Evolutionary conservation across 148 eudicot genomes (phyloP), one percentile per base, ranked within the genome.

Genomic region (Vaccinium myrtillus): DNA sequence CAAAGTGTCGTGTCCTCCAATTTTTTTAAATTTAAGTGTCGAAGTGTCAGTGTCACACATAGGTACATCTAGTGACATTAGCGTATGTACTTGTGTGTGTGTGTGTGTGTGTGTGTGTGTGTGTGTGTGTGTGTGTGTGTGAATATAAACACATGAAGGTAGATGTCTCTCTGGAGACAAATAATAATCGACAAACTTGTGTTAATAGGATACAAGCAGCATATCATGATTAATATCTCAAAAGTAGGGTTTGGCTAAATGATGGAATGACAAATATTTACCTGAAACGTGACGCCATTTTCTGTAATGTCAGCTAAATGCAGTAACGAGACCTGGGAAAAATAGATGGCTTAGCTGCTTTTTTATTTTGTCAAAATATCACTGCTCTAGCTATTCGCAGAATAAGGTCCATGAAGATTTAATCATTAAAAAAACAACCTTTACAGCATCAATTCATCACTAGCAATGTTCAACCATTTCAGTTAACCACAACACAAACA

Each of bases 291-390:
- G 81, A 95, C 98, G 30, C 98, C 98, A 77, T 90, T 74, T 75
- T 95, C 98, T 4, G 98, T 94, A 70, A 95, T 95, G 81, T 95
- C 98, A 82, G 98, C 98, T 91, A 95, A 91, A 86, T 95, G 95
- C 89, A 92, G 86, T 81, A 95, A 88, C 10, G 98, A 95, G 58
- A 94, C 96, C 98, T 94, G 84, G 50, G 83, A 88, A 36, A 75
- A 76, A 46, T n/a, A 10, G 25, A 7, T 14, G 73, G 48, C 16
- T 71, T 18, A 67, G 30, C n/a, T 36, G 21, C 27, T 16, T 49
- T 79, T 79, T 43, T 23, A 46, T 53, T 7, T 69, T 4, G 39
- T 69, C 43, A 69, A 27, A 27, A 69, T 59, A 77, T 21, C 39
- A 54, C 8, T 58, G 18, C 54, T 63, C 78, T 69, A 76, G 43